Percentiles rank a stretch among this genome's conserved stretches.
These are phyloP conservation scores for Lactifluus subvellereus DNA, from an alignment of 768 basidiomycete species.

Conservation along the genomic window DNA sequence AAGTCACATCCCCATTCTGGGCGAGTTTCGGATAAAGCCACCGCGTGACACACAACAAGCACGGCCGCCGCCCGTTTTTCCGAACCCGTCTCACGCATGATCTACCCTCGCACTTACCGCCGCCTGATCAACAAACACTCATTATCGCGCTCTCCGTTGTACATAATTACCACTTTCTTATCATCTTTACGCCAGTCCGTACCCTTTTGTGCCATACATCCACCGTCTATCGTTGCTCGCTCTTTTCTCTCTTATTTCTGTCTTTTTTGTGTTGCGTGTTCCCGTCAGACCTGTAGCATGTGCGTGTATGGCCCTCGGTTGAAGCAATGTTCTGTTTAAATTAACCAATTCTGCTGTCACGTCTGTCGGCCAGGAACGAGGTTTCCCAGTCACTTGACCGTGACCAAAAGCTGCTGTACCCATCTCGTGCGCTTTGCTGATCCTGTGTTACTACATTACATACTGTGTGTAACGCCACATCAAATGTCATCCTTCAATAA, in stretches of 20 bases:
- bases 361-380: not conserved
- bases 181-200: slow-evolving; percentile 6
- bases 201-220: slow-evolving; percentile 19
- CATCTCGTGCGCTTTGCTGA: not conserved
- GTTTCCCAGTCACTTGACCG: not conserved
- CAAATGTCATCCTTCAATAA: not conserved
- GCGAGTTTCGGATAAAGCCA: slow-evolving; percentile 76
- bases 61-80: slow-evolving; percentile 38
- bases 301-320: slow-evolving; percentile 37
- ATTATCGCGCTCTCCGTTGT: slow-evolving; percentile 13
- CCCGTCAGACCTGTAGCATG: slow-evolving; percentile 38
- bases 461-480: not conserved
- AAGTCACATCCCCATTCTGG: slow-evolving; percentile 72
- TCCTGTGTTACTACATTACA: not conserved
- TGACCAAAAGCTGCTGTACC: not conserved
- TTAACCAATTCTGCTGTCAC: not conserved
- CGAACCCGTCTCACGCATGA: slow-evolving; percentile 36
- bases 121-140: slow-evolving; percentile 13
- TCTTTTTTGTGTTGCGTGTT: slow-evolving; percentile 20
- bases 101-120: slow-evolving; percentile 15
- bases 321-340: slow-evolving; percentile 29
- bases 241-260: slow-evolving; percentile 16
- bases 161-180: slow-evolving; percentile 17
- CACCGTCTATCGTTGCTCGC: slow-evolving; percentile 22
- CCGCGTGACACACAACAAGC: slow-evolving; percentile 42